phyloP scores from a whole-genome alignment of 257 asterid species.

The Knoxia roxburghii region DNA sequence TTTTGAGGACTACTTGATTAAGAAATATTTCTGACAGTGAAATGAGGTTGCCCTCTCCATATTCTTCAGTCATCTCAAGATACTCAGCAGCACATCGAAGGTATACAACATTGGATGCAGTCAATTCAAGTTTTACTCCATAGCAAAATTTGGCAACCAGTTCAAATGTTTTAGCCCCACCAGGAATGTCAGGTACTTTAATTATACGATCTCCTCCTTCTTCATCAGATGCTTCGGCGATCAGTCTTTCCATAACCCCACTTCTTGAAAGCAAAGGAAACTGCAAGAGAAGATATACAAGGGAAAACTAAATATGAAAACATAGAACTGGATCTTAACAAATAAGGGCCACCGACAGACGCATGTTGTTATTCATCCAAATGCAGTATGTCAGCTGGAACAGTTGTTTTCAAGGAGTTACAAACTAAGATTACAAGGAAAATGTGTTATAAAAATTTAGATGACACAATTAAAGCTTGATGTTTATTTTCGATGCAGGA shows the following conservation, averaged over 20 bases:
- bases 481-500: not conserved
- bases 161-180: constrained; percentile 85
- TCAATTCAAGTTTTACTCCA: constrained; percentile 88
- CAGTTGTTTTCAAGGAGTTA: not conserved
- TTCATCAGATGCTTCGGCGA: constrained; percentile 66
- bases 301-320: constrained; percentile 8
- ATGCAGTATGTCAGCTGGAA: not conserved
- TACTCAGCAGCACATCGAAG: constrained; percentile 86
- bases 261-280: constrained; percentile 96
- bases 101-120: constrained; percentile 77
- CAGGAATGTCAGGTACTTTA: constrained; percentile 64
- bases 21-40: constrained; percentile 74
- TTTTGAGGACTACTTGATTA: constrained; percentile 62
- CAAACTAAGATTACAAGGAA: not conserved
- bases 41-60: constrained; percentile 81
- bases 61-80: constrained; percentile 90
- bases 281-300: constrained; percentile 32
- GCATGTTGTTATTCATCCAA: not conserved
- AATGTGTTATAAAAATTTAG: not conserved
- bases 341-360: not conserved
- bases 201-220: constrained; percentile 54
- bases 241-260: constrained; percentile 80
- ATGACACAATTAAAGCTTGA: not conserved
- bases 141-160: constrained; percentile 92
- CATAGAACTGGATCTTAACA: not conserved